Percentiles rank a stretch among this genome's conserved stretches.
Conservation (phyloP, 2,329 filamentous ascomycete species). For the Fusarium pininemorale region DNA sequence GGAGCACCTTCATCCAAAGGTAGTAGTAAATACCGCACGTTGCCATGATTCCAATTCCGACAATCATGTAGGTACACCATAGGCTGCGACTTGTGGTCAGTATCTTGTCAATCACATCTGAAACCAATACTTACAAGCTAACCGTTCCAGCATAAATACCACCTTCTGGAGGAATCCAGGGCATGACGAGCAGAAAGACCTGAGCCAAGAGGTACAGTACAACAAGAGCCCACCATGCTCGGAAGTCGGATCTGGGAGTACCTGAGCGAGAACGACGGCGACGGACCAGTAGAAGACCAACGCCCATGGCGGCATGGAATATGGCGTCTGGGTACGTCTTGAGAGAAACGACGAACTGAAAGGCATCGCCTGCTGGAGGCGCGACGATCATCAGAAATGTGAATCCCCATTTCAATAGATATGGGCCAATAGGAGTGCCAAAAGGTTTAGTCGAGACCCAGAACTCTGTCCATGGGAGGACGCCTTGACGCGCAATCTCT, state of each 20-base stretch:
- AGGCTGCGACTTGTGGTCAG: conserved; percentile 26
- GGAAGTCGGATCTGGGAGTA: conserved; percentile 61
- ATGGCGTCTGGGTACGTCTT: conserved; percentile 65
- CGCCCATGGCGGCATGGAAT: conserved; percentile 65
- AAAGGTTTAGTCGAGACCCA: conserved; percentile 72
- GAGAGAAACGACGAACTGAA: conserved; percentile 65
- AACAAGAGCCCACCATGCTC: conserved; percentile 66
- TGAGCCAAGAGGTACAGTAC: conserved; percentile 69
- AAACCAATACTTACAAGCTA: conserved; percentile 61
- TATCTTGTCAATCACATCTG: conserved; percentile 68
- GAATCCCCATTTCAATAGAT: conserved; percentile 64
- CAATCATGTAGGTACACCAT: conserved; percentile 51
- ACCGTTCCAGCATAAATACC: conserved; percentile 71
- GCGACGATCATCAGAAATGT: conserved; percentile 69
- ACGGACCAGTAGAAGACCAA: conserved; percentile 68
- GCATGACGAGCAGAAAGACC: conserved; percentile 71
- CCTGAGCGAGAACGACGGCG: conserved; percentile 60
- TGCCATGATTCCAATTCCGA: background rate
- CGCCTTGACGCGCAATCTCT: conserved; percentile 69
- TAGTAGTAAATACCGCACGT: conserved; percentile 66
- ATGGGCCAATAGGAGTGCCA: conserved; percentile 69
- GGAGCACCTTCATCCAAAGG: conserved; percentile 66
- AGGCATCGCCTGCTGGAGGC: conserved; percentile 70
- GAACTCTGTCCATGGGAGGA: conserved; percentile 65
- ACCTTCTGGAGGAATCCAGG: conserved; percentile 73